Conservation (phyloP, 352 stramenopile species). For the Globisporangium recalcitrans region DNA sequence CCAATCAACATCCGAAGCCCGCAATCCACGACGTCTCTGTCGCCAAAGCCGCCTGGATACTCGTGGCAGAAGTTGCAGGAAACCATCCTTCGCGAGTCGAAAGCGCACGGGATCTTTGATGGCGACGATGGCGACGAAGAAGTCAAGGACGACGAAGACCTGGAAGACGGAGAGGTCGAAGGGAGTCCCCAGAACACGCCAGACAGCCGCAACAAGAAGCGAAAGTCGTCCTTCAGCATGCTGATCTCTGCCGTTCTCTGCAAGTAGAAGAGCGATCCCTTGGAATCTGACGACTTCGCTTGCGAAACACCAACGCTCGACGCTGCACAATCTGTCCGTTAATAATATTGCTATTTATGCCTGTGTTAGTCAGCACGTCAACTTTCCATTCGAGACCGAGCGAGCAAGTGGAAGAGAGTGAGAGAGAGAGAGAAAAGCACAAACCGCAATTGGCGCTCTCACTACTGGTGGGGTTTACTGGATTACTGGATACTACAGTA, state of each 20-base stretch:
- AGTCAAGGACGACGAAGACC: slow-evolving; percentile 2
- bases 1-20: slow-evolving; percentile 11
- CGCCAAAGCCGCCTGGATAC: slow-evolving; percentile 42
- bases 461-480: slow-evolving; percentile 26
- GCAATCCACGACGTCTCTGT: slow-evolving; percentile 1
- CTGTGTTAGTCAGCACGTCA: slow-evolving; percentile 7
- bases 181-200: background rate
- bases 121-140: slow-evolving; percentile 24
- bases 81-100: slow-evolving; percentile 61
- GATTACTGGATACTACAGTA: slow-evolving; percentile 52
- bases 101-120: slow-evolving; percentile 46
- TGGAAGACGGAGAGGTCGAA: slow-evolving; percentile 16
- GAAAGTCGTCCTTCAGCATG: slow-evolving; percentile 32
- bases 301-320: background rate
- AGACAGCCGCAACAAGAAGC: background rate
- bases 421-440: slow-evolving; percentile 3
- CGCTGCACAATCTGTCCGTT: background rate
- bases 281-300: background rate
- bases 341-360: slow-evolving; percentile 21
- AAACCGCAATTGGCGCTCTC: slow-evolving; percentile 7
- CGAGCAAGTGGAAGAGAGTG: background rate
- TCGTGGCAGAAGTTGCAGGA: slow-evolving; percentile 76
- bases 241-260: slow-evolving; percentile 45
- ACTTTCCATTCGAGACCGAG: background rate
- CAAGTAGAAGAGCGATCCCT: slow-evolving; percentile 17